phyloP scores from a whole-genome alignment of 1,139 yeast species.

The Hansenula anomala region DNA sequence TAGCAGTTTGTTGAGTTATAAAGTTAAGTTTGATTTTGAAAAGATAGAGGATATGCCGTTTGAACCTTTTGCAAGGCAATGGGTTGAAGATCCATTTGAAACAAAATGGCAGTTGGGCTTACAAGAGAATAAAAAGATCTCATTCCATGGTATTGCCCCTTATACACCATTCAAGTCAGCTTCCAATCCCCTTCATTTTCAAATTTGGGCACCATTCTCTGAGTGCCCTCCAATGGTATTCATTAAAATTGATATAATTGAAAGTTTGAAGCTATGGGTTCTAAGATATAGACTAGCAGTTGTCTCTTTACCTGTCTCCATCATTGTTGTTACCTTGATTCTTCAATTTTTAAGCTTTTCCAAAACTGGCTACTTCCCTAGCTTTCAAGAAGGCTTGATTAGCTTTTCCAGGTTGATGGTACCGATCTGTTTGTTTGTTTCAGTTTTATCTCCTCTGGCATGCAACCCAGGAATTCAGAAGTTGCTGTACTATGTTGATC shows the following conservation, averaged over 20 bases:
- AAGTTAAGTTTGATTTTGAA: conserved; percentile 25
- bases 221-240: conserved; percentile 3
- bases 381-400: conserved; percentile 44
- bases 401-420: conserved; percentile 26
- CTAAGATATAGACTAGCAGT: conserved; percentile 60
- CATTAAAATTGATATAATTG: conserved; percentile 27
- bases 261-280: conserved; percentile 46
- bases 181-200: conserved; percentile 27
- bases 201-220: conserved; percentile 28
- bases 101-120: conserved; percentile 69
- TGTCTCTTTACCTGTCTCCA: conserved; percentile 51
- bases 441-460: conserved; percentile 36
- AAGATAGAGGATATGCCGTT: conserved; percentile 30
- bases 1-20: conserved; percentile 60
- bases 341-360: conserved; percentile 41
- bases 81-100: conserved; percentile 62
- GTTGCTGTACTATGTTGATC: conserved; percentile 45
- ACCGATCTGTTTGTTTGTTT: conserved; percentile 17
- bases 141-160: conserved; percentile 76
- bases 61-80: conserved; percentile 66
- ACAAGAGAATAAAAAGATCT: conserved; percentile 32
- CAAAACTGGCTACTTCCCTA: conserved; percentile 40
- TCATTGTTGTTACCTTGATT: conserved; percentile 39
- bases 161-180: conserved; percentile 50
- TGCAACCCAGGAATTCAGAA: conserved; percentile 24